These are phyloP conservation scores for Vickermania ingenoplastis DNA, from an alignment of 208 protist species.

Conservation along the genomic window DNA sequence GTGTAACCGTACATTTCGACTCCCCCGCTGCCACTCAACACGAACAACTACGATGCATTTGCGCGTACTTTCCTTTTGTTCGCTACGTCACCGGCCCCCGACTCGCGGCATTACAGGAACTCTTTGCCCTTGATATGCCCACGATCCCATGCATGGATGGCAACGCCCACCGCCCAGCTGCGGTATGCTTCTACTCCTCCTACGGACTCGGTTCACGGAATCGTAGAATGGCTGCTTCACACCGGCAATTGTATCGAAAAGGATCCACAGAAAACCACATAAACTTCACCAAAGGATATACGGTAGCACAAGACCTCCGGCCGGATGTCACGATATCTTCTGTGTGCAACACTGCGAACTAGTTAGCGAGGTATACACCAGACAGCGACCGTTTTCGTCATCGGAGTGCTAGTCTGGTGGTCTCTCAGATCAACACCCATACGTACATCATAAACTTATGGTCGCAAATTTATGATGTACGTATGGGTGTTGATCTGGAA, in stretches of 20 bases:
- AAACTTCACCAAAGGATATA: not conserved
- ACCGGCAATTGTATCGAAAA: not conserved
- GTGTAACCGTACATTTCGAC: not conserved
- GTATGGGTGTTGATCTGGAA: no score
- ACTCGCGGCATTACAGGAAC: not conserved
- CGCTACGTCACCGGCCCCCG: not conserved
- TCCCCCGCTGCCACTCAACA: not conserved
- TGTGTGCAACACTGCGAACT: no score
- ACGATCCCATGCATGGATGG: conserved; percentile 2
- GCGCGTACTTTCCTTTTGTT: not conserved
- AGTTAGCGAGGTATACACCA: no score
- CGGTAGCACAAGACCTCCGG: no score
- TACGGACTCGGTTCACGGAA: not conserved
- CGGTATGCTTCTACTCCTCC: not conserved
- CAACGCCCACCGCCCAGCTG: not conserved
- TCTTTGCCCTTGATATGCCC: not conserved
- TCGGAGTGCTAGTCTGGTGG: no score
- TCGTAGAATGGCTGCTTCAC: conserved; percentile 2
- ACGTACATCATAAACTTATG: no score
- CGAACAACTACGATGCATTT: not conserved
- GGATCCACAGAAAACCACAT: not conserved
- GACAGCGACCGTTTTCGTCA: no score
- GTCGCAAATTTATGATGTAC: no score
- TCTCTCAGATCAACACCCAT: no score
- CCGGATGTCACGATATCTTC: no score